phyloP scores from a whole-genome alignment of 306 rosid genomes.

The Quercus ilex region DNA sequence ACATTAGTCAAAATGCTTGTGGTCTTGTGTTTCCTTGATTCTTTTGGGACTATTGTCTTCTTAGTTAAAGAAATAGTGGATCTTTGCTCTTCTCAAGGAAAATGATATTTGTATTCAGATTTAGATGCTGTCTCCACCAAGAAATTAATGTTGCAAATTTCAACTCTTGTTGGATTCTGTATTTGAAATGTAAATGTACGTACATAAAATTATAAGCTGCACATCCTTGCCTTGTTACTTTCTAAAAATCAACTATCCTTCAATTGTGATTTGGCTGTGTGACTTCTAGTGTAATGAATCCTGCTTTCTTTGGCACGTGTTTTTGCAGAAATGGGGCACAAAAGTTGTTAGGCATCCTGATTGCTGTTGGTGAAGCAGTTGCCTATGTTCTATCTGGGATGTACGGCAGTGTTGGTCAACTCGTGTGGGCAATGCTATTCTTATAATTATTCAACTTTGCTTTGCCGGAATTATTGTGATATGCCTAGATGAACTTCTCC shows the following conservation, averaged over 20 bases:
- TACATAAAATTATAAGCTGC: background rate
- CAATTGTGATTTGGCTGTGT: background rate
- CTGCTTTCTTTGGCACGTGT: background rate
- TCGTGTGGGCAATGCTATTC: slow-evolving; percentile 73
- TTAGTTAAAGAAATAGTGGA: background rate
- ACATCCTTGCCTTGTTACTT: background rate
- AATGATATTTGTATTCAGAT: background rate
- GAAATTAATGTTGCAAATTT: background rate
- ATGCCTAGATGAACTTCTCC: slow-evolving; percentile 73
- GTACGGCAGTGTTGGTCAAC: slow-evolving; percentile 80
- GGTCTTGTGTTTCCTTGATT: background rate
- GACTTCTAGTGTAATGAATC: background rate
- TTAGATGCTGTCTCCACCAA: background rate
- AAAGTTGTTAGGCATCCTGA: slow-evolving; percentile 71
- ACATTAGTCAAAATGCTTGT: background rate
- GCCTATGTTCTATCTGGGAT: slow-evolving; percentile 72
- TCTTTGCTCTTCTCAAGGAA: background rate
- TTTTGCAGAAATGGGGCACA: slow-evolving; percentile 61
- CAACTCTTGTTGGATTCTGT: background rate
- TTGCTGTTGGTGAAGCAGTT: slow-evolving; percentile 74
- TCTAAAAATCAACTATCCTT: too few species aligned
- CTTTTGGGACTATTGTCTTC: background rate
- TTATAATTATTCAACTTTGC: slow-evolving; percentile 64
- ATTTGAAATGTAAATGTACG: background rate
- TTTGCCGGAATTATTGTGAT: slow-evolving; percentile 78